Conservation (phyloP, 768 basidiomycete genomes). For the Omphalotus guepiniiformis region DNA sequence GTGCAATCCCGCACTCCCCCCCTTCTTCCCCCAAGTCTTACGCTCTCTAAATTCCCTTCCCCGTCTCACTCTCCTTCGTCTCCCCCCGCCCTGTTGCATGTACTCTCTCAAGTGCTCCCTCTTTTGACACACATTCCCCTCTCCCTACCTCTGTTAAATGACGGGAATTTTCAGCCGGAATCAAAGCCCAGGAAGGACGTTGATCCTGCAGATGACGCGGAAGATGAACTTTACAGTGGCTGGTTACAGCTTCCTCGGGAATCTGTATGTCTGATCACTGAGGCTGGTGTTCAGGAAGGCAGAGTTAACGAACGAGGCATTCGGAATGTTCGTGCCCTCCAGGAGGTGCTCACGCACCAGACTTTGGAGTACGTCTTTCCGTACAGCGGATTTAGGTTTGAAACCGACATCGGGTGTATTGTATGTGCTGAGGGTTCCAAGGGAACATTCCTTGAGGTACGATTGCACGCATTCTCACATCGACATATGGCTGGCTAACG, state of each 20-base stretch:
- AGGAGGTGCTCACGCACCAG: constrained; percentile 61
- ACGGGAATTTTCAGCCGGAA: constrained; percentile 54
- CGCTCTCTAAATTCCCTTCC: constrained; percentile 56
- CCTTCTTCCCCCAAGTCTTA: constrained; percentile 63
- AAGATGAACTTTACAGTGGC: constrained; percentile 71
- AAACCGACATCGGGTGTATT: constrained; percentile 68
- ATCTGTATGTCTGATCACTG: constrained; percentile 57
- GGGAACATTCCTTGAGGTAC: constrained; percentile 72
- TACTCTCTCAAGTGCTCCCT: constrained; percentile 59
- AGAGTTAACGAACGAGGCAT: constrained; percentile 58
- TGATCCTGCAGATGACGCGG: constrained; percentile 13
- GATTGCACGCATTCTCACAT: too few relatives aligned
- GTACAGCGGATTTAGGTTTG: constrained; percentile 66
- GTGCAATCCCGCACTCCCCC: constrained; percentile 69
- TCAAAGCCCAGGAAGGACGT: constrained; percentile 32
- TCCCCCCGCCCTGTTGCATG: constrained; percentile 42
- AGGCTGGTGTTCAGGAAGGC: constrained; percentile 67
- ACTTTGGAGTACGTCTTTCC: constrained; percentile 74
- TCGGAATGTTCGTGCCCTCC: constrained; percentile 56
- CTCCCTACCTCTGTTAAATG: constrained; percentile 60
- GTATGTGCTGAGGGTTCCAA: constrained; percentile 59
- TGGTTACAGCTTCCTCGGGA: constrained; percentile 68
- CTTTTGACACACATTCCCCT: constrained; percentile 52
- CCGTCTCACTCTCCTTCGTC: constrained; percentile 5
- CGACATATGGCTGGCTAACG: too few relatives aligned